Evolutionary conservation across 2,329 filamentous ascomycete species (phyloP), one percentile per base, ranked within the genome.

Genomic region (Alternaria arbusti): DNA sequence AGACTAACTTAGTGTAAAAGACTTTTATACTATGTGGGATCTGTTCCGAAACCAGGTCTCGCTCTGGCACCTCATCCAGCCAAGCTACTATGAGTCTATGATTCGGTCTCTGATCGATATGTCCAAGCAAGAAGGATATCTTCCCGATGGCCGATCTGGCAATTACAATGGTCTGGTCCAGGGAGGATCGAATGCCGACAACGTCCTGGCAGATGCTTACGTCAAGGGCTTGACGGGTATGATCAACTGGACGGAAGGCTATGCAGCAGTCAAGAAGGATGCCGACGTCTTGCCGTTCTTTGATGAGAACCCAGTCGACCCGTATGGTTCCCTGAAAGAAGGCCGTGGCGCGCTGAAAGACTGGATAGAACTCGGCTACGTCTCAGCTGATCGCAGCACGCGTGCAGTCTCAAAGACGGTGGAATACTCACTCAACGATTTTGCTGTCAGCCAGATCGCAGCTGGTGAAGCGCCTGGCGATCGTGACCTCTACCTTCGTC

Each of bases 191-290:
- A 79, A 79, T 43, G 76, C 72, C 3, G 78, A 79, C 26, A 79
- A 79, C 26, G 74, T 93, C 0, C 81, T 93, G 3, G 88, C 87
- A 0, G 91, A 93, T 70, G 88, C 88, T 0, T 92, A 86, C 61
- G 66, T 92, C 17, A 93, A 93, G 71, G 89, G 88, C 1, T 79
- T 92, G 4, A 80, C 79, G 8, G 76, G 77, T 2, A 86, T 84
- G 4, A 87, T 94, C n/a, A 87, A 91, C 74, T 94, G 91, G 91
- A 80, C 84, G 0, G 86, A 86, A 11, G 91, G 88, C 0, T 93
- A 92, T 65, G 86, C 88, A 54, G 91, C 91, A 0, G 87, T 94
- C 0, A 84, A 91, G 17, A 90, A 90, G 66, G 89, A 94, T 64
- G 90, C 90, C 3, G 90, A 93, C 69, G 84, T 88, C 3, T 25